Evolutionary conservation across 225 moss, liverwort and hornwort species (phyloP).

Genomic region (Rhytidiadelphus loreus): DNA sequence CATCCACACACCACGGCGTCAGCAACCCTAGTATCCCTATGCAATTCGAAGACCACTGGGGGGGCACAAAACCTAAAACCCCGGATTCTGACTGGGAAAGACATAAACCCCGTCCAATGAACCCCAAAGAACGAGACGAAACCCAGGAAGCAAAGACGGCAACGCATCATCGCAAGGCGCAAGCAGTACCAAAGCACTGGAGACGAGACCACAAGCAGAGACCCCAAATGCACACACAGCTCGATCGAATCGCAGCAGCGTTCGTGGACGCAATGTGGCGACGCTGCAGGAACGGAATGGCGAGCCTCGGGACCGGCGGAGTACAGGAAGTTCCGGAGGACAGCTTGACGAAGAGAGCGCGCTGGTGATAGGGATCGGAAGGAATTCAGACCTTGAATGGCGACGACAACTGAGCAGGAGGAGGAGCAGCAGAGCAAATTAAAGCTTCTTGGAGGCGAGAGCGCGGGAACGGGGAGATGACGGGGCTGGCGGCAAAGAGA

Average conservation of each 20-base stretch:
- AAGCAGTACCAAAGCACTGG: neutral
- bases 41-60: neutral
- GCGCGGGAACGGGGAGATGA: neutral
- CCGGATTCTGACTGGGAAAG: neutral
- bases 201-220: neutral
- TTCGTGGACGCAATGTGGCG: neutral
- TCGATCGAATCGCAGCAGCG: neutral
- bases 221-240: neutral
- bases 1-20: neutral
- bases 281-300: neutral
- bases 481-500: neutral
- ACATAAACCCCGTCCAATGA: neutral
- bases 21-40: neutral
- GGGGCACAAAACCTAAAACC: neutral
- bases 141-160: neutral
- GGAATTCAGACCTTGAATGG: too few species aligned
- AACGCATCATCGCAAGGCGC: neutral
- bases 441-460: neutral
- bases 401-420: rapidly evolving
- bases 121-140: neutral
- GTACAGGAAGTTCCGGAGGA: neutral
- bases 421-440: neutral
- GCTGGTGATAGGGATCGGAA: neutral
- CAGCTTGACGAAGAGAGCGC: neutral
- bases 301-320: neutral